Evolutionary conservation across 371 early-diverging fungal genomes (phyloP), one percentile per base, ranked within the genome.

Genomic region (Apophysomyces ossiformis): DNA sequence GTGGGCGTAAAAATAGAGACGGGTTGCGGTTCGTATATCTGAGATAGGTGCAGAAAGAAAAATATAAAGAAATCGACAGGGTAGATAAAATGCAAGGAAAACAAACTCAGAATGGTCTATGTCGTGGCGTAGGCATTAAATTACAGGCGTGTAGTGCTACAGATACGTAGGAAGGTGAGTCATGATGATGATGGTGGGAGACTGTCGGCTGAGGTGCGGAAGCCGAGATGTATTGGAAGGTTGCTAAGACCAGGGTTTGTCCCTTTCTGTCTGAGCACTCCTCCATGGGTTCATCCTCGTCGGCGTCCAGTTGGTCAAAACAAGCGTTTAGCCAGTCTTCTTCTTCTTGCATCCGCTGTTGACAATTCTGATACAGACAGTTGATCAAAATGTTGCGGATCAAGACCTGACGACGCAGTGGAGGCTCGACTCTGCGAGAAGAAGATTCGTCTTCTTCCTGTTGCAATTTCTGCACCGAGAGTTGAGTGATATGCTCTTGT

Each of bases 261-360:
- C 54, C 54, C 54, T 50, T 50, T 43, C 21, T 50, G 21, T 50
- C 54, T 50, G 54, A 26, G 21, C 54, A 50, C 54, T 21, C 56
- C 38, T 46, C 64, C 44, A 61, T 61, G 37, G 69, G 44, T 13
- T 72, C 76, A 57, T 73, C 69, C 35, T 71, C 69, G 32, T 69
- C 60, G 21, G 54, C 54, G 11, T 60, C 64, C 41, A 78, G 62
- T 57, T 78, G 68, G 57, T 73, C 67, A 63, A 78, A 75, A 47
- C 79, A 78, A 39, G 72, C 69, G 58, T 78, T 74, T 36, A 81
- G 58, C 81, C 81, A 81, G 5, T 63, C 62, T 45, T 81, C 69
- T 66, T 79, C 76, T 50, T 50, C 54, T 37, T 74, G 69, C 4
- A 61, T 57, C 18, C 61, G 65, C 26, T 57, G 43, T 37, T 63